Evolutionary conservation across 805 yeast genomes (phyloP), one percentile per base, ranked within the genome.

Genomic region (Kazachstania psychrophila): DNA sequence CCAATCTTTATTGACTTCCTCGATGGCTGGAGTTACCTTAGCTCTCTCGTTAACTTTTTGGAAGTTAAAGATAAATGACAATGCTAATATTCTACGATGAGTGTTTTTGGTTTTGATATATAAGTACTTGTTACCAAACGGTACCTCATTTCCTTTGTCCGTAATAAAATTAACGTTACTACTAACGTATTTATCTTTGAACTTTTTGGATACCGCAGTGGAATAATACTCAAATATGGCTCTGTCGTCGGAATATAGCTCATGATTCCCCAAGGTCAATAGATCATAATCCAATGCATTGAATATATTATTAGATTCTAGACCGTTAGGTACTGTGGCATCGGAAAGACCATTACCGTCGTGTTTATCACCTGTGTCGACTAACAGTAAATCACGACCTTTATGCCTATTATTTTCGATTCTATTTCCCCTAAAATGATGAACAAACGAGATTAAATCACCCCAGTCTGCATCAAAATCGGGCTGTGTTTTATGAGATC

Each of bases 341-440:
- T 89, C 96, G 27, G 85, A 71, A 10, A 87, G 61, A 0, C 97
- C 97, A 54, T 86, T 88, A 1, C 97, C 97, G 57, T 89, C 97
- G 49, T 85, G 95, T 43, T 85, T 77, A 58, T 89, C 97, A 4
- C 97, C 97, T 1, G 94, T 77, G 52, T 89, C 97, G 2, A 89
- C 69, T 4, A 87, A 50, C 3, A 89, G 48, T 14, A 88, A 54
- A 51, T 89, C 97, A 14, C 28, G 25, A 11, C 24, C 16, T 22
- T 6, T 8, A 3, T 68, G 74, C 1, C 67, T 69, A 4, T 44
- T 34, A 13, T 24, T 31, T 13, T 25, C 6, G 7, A 56, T 18
- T 9, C 65, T 41, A 31, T 23, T 55, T 0, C 51, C 43, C 23
- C 65, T 63, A 48, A 88, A 55, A 38, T 72, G 74, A 4, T 58